These are phyloP conservation scores for Trametes cinnabarina DNA, from an alignment of 768 basidiomycete genomes.

Conservation along the genomic window DNA sequence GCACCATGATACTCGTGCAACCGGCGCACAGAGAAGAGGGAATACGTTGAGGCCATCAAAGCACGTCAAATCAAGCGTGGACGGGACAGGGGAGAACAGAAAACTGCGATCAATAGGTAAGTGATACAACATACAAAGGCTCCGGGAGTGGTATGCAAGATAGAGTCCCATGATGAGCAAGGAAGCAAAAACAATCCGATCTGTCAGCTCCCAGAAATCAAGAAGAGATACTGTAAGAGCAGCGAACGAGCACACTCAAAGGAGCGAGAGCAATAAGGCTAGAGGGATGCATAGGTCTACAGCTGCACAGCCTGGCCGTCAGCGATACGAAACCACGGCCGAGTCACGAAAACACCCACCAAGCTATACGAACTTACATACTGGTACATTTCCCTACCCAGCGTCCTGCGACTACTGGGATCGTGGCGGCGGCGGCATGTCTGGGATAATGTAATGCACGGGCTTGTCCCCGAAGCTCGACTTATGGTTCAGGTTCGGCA, in stretches of 20 bases:
- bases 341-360: neutral
- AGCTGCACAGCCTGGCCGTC: conserved; percentile 2
- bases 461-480: conserved; percentile 30
- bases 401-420: neutral
- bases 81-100: too few species aligned
- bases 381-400: conserved; percentile 12
- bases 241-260: neutral
- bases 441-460: conserved; percentile 31
- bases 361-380: neutral
- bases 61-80: too few species aligned
- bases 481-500: conserved; percentile 29
- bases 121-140: neutral
- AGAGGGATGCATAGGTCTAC: neutral
- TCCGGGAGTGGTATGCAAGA: neutral
- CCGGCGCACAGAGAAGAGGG: too few species aligned
- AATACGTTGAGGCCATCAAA: too few species aligned
- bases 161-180: conserved; percentile 13
- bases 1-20: too few species aligned
- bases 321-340: neutral
- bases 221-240: neutral
- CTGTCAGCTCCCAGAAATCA: neutral
- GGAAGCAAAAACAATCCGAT: neutral
- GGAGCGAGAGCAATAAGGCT: neutral
- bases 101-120: neutral
- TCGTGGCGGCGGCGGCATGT: conserved; percentile 24